Base-by-base conservation (phyloP, 2,329 filamentous ascomycete species). In the Purpureocillium takamizusanense region DNA sequence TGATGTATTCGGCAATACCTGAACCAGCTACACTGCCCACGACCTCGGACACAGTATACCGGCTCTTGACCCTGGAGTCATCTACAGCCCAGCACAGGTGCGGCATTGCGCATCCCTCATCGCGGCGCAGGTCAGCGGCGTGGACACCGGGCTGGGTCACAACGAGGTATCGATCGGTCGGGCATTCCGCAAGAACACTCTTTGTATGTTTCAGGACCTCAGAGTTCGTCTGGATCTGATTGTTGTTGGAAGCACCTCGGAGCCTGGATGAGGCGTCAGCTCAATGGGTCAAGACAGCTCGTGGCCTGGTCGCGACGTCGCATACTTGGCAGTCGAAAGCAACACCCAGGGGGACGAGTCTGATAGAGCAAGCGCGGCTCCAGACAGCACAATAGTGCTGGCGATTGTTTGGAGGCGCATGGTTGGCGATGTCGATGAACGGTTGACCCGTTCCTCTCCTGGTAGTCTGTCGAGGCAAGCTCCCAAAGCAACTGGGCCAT, bases 331-430 rank as follows among this genome's bases (percentile, higher is more conserved):
- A 33, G 83, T 90, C 25, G 90, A 95, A 60, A 94, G 82, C 48
- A 95, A 67, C 57, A 95, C 75, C 62, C 95, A 92, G 14, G 92
- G 90, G 39, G 86, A 89, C 2, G 89, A 87, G 62, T 95, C 83
- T 46, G 77, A 79, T 60, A 95, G 92, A 18, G 86, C 89, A 44
- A 78, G 67, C 33, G 72, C 78, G 17, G 71, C 69, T 43, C 74
- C 70, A 48, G 75, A 69, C 51, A 76, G 61, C 47, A 71, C 71
- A 54, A 76, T 61, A 36, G 74, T 55, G 49, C 69, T 60, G 43
- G 67, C 61, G 53, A 72, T 53, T 55, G 64, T 57, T 39, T 70
- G 71, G 53, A 71, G 54, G 67, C 70, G 75, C 77, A 81, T 81
- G 46, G 50, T 45, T 46, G 47, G 45, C 38, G 28, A 37, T 29